Evolutionary conservation across 352 stramenopile species (phyloP).

Genomic region (Globisporangium ultimum): DNA sequence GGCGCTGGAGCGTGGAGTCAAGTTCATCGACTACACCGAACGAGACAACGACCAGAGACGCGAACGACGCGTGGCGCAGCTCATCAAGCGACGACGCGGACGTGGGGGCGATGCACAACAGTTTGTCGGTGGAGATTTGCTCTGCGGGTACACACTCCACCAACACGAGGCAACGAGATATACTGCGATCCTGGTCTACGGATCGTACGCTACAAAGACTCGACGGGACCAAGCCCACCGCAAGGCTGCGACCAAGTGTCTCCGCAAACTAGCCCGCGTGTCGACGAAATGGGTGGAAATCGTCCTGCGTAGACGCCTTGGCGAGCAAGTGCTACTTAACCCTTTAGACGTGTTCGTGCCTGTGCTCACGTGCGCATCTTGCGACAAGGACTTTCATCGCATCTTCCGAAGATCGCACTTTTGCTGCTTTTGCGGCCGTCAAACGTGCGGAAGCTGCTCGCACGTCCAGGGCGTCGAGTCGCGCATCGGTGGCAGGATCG

Average conservation of each 20-base stretch:
- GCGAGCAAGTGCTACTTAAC: constrained; percentile 11
- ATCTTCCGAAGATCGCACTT: constrained; percentile 16
- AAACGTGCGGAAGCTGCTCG: constrained; percentile 16
- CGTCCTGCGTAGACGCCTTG: constrained; percentile 9
- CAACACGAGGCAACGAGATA: constrained; percentile 17
- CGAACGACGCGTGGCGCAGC: constrained; percentile 14
- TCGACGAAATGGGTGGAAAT: constrained; percentile 19
- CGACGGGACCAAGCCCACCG: constrained; percentile 4
- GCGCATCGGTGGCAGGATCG: constrained; percentile 8
- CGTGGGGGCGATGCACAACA: constrained; percentile 1
- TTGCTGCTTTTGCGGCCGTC: constrained; percentile 11
- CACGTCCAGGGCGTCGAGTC: constrained; percentile 12
- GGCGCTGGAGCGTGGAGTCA: constrained; percentile 7
- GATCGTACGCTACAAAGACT: constrained; percentile 5
- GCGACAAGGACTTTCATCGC: constrained; percentile 13
- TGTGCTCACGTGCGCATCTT: constrained; percentile 14
- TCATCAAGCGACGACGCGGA: constrained; percentile 4
- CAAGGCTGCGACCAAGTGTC: constrained; percentile 11
- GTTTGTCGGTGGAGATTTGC: constrained; percentile 1
- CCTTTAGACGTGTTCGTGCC: constrained; percentile 9
- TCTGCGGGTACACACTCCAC: constrained; percentile 22
- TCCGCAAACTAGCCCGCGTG: constrained; percentile 13
- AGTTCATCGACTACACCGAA: constrained; percentile 22
- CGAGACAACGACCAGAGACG: constrained; percentile 1
- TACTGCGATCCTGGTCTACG: constrained; percentile 19